Evolutionary conservation across 306 rosid species (phyloP).

Genomic region (Cucurbita maxima): DNA sequence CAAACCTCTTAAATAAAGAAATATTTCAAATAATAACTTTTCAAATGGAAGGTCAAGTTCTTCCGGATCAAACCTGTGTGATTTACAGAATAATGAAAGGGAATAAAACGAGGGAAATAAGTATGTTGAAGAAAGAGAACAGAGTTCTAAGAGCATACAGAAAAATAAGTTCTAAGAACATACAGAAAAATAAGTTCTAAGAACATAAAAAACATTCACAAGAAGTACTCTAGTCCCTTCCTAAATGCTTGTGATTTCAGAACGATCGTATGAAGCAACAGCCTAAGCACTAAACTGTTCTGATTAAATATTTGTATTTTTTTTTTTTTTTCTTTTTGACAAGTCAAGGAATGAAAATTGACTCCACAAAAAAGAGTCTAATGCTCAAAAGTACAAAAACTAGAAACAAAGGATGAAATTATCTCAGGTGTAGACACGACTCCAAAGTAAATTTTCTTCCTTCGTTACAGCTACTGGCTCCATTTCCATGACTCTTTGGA

Average conservation of each 20-base stretch:
- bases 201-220: neutral
- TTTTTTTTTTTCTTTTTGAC: no score
- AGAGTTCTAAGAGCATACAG: slow-evolving; percentile 4
- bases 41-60: neutral
- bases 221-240: neutral
- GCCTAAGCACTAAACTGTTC: neutral
- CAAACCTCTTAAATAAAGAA: slow-evolving; percentile 3
- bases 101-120: neutral
- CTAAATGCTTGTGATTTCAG: neutral
- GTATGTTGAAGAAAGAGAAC: slow-evolving; percentile 1
- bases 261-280: neutral
- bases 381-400: no score
- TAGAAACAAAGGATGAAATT: no score
- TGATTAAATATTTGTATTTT: no score
- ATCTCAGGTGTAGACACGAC: no score
- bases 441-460: no score
- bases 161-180: slow-evolving; percentile 4
- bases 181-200: neutral
- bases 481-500: no score
- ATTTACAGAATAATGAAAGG: neutral
- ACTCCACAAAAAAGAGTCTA: no score
- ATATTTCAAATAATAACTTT: neutral
- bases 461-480: no score
- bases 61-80: neutral
- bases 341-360: no score